These are phyloP conservation scores for Cladophialophora exuberans DNA, from an alignment of 2,329 filamentous ascomycete genomes.

Conservation along the genomic window DNA sequence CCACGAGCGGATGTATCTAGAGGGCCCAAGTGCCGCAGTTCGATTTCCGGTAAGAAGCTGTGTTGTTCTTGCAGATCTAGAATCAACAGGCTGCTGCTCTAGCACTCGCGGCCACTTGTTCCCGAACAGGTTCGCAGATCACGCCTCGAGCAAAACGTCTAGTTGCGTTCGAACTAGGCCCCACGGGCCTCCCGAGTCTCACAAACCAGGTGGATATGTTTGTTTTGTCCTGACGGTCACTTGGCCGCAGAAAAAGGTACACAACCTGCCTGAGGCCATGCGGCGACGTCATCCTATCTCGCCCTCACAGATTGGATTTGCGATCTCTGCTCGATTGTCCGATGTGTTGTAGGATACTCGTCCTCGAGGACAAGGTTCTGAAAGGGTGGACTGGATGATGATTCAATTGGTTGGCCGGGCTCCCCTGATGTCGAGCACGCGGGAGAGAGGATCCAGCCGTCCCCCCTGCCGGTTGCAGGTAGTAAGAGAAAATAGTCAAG, in stretches of 20 bases:
- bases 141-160: not conserved
- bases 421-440: conserved; percentile 5
- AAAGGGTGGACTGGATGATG: conserved; percentile 5
- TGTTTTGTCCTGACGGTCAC: too few relatives aligned
- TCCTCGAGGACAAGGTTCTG: not conserved
- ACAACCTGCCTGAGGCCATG: not conserved
- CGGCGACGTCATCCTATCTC: not conserved
- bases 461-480: conserved; percentile 2
- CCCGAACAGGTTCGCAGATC: conserved; percentile 1
- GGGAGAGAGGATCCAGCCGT: not conserved
- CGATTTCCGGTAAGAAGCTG: conserved; percentile 14
- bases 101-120: conserved; percentile 7
- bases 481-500: conserved; percentile 9
- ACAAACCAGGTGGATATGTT: too few relatives aligned
- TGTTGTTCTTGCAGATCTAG: conserved; percentile 10
- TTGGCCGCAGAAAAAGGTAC: not conserved
- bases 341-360: not conserved
- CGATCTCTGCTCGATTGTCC: not conserved
- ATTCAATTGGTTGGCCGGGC: conserved; percentile 3
- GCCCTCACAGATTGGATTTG: not conserved
- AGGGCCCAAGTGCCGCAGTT: conserved; percentile 2
- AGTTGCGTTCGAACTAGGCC: too few relatives aligned
- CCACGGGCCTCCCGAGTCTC: too few relatives aligned
- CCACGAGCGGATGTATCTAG: conserved; percentile 11
- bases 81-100: conserved; percentile 4